These are phyloP conservation scores for Omphalotus olearius DNA, from an alignment of 1,284 basidiomycete species.

Conservation along the genomic window DNA sequence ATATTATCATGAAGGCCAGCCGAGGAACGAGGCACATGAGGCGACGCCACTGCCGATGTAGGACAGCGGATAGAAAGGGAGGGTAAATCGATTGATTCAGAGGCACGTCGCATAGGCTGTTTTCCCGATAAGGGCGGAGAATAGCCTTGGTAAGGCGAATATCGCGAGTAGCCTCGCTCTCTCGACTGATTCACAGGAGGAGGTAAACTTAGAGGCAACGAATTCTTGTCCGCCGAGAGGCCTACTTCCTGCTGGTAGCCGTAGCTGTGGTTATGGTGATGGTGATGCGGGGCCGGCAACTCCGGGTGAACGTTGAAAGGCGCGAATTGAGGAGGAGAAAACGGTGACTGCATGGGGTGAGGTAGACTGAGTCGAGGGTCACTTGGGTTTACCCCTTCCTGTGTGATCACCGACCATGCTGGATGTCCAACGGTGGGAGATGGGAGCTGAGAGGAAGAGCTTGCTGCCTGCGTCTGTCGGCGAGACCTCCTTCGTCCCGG, in stretches of 20 bases:
- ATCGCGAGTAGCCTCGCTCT: slow-evolving; percentile 3
- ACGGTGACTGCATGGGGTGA: slow-evolving; percentile 1
- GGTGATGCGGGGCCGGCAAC: not conserved
- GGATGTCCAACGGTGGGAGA: slow-evolving; percentile 1
- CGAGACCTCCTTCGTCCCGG: slow-evolving; percentile 60
- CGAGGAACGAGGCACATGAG: slow-evolving; percentile 21
- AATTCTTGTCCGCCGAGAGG: not conserved
- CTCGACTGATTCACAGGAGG: not conserved
- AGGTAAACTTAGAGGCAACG: not conserved
- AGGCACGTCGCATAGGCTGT: not conserved
- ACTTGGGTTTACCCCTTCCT: not conserved
- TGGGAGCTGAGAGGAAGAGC: slow-evolving; percentile 15
- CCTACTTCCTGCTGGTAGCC: not conserved
- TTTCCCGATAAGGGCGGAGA: not conserved
- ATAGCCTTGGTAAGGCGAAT: slow-evolving; percentile 1
- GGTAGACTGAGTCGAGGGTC: not conserved
- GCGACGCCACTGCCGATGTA: slow-evolving; percentile 11
- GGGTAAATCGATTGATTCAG: not conserved
- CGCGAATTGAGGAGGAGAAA: slow-evolving; percentile 9
- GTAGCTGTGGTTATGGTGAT: no score
- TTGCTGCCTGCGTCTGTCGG: slow-evolving; percentile 26
- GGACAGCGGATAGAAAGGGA: slow-evolving; percentile 10
- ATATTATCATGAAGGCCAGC: slow-evolving; percentile 2
- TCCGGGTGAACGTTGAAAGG: slow-evolving; percentile 2
- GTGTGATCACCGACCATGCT: slow-evolving; percentile 11